Percentiles rank a stretch among this genome's conserved stretches.
Conservation (phyloP, 2,329 filamentous ascomycete species). For the Xylaria sp. region DNA sequence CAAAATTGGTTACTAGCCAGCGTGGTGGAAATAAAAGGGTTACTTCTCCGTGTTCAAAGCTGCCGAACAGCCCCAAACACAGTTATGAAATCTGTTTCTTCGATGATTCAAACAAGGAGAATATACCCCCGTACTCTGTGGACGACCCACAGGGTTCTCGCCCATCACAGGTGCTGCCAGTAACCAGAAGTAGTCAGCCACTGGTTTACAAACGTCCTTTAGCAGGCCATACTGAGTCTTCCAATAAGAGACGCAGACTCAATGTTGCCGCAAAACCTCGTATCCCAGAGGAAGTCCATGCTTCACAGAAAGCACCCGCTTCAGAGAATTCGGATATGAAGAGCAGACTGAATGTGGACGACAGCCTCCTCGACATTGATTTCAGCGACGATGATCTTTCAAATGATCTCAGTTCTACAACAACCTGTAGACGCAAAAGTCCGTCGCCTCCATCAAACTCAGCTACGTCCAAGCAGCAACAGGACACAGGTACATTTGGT, state of each 20-base stretch:
- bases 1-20: too few relatives aligned
- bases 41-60: too few relatives aligned
- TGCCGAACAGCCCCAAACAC: too few relatives aligned
- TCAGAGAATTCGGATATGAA: not conserved
- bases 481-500: not conserved
- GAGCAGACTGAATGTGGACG: not conserved
- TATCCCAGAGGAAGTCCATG: not conserved
- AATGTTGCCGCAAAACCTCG: not conserved
- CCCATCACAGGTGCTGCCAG: not conserved
- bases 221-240: not conserved
- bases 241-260: conserved; percentile 13
- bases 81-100: too few relatives aligned
- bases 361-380: conserved; percentile 12
- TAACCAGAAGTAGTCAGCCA: not conserved
- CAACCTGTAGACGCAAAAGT: not conserved
- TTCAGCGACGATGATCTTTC: conserved; percentile 9
- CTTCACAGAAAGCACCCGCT: too few relatives aligned
- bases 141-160: not conserved
- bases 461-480: not conserved
- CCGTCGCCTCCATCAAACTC: not conserved
- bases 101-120: conserved; percentile 14
- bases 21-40: too few relatives aligned
- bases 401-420: conserved; percentile 8
- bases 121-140: not conserved
- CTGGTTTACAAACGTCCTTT: not conserved